Conservation (phyloP, 306 rosid genomes). For the Trichosanthes cucumerina region DNA sequence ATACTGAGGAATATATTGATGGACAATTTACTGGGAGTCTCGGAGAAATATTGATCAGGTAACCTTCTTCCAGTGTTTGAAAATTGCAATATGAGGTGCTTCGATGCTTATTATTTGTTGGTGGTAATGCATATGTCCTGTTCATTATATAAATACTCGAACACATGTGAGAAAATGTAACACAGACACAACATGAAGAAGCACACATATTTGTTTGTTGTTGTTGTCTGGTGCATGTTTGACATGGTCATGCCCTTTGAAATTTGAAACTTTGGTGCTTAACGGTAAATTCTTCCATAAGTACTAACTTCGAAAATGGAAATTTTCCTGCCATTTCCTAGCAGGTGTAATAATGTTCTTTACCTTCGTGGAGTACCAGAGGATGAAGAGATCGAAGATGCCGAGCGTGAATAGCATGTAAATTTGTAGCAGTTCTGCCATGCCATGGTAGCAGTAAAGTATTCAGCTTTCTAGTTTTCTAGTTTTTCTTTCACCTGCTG, state of each 20-base stretch:
- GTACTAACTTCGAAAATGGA: neutral
- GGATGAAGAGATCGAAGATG: slow-evolving; percentile 93
- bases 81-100: neutral
- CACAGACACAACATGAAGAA: neutral
- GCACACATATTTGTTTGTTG: neutral
- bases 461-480: neutral
- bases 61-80: neutral
- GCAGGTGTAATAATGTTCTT: slow-evolving; percentile 92
- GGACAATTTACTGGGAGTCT: slow-evolving; percentile 44
- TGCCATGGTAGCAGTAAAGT: neutral
- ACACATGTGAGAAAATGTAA: neutral
- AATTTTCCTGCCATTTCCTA: slow-evolving; percentile 10
- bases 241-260: neutral
- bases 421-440: neutral
- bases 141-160: neutral
- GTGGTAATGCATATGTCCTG: neutral
- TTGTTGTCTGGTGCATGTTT: neutral
- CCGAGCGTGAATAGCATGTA: slow-evolving; percentile 48
- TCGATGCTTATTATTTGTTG: neutral
- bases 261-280: neutral
- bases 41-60: slow-evolving; percentile 54
- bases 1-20: slow-evolving; percentile 44
- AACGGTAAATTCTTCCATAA: neutral
- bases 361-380: slow-evolving; percentile 94
- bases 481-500: neutral